Evolutionary conservation across 495 filamentous ascomycete species (phyloP).

Genomic region (Tetracladium marchalianum): DNA sequence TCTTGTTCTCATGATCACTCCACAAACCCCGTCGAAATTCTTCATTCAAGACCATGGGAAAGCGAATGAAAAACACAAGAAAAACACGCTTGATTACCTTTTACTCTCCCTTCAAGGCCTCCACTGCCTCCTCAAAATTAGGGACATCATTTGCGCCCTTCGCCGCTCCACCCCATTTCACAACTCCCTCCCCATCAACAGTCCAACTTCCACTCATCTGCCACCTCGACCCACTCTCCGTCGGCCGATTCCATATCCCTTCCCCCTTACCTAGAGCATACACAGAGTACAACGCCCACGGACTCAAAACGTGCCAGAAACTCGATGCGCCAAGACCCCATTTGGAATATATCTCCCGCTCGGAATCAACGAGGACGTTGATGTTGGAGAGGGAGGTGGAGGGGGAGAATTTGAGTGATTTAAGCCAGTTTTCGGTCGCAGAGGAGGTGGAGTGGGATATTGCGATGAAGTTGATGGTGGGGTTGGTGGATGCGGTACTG

Average conservation of each 20-base stretch:
- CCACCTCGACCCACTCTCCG: slow-evolving; percentile 46
- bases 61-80: too few relatives aligned
- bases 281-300: slow-evolving; percentile 33
- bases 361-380: slow-evolving; percentile 40
- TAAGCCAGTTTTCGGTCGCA: slow-evolving; percentile 44
- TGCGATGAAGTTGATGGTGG: slow-evolving; percentile 43
- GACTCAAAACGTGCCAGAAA: slow-evolving; percentile 41
- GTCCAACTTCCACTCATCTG: slow-evolving; percentile 48
- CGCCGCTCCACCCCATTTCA: slow-evolving; percentile 35
- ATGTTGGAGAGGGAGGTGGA: slow-evolving; percentile 30
- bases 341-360: slow-evolving; percentile 36
- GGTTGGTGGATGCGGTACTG: slow-evolving; percentile 31
- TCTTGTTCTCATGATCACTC: too few relatives aligned
- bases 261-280: slow-evolving; percentile 39
- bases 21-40: too few relatives aligned
- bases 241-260: slow-evolving; percentile 44
- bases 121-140: slow-evolving; percentile 37
- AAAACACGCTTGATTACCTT: too few relatives aligned
- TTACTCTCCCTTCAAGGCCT: slow-evolving; percentile 13
- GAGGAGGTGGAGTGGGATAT: slow-evolving; percentile 43
- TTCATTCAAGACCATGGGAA: too few relatives aligned
- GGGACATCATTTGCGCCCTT: slow-evolving; percentile 37
- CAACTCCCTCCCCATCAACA: slow-evolving; percentile 36
- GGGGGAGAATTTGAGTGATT: slow-evolving; percentile 32
- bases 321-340: slow-evolving; percentile 45